Evolutionary conservation across 192 early-diverging fungal genomes (phyloP), one percentile per base, ranked within the genome.

Genomic region (Lunasporangiospora selenospora): DNA sequence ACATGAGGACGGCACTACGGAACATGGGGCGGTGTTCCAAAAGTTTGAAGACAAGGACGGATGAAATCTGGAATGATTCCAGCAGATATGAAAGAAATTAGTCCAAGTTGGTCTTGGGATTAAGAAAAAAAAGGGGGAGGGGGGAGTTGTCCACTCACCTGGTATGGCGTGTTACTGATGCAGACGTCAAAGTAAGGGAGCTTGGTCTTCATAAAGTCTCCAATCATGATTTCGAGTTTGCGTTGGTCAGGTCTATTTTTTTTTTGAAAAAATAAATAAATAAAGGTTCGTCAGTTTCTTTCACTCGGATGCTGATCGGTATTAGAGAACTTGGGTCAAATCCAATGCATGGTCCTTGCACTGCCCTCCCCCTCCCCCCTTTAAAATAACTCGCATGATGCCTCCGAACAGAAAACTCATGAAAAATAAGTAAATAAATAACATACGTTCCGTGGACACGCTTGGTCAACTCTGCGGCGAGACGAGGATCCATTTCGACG

Each of bases 131-230:
- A 1, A 3, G 32, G 16, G 8, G 27, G 3, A 1, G 53, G 2
- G 8, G 23, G 29, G 21, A 21, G n/a, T 3, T 42, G 15, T 39
- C 31, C 2, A 18, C 3, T 15, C 13, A 82, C 82, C 76, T 94
- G 93, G 79, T 98, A 99, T 18, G 98, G 98, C 21, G 98, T 99
- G 80, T 99, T 99, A 70, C 87, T 90, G 70, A 99, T 95, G 75
- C 95, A 97, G 45, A 98, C 93, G 71, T 99, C 96, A 83, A 99
- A 99, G 79, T 89, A 98, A 0, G 98, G 98, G 47, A 99, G 76
- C 39, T 92, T 92, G 40, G 92, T 90, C 82, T 99, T 99, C 75
- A 99, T 91, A 48, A 98, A 96, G 66, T 99, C 98, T 50, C 98
- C 98, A 61, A 98, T 90, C 73, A 99, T 86, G 50, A 99, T 96